A percentile compares a stretch with the other conserved stretches of the same genome.
phyloP scores from a whole-genome alignment of 805 yeast species.

The Schwanniomyces pseudopolymorphus region DNA sequence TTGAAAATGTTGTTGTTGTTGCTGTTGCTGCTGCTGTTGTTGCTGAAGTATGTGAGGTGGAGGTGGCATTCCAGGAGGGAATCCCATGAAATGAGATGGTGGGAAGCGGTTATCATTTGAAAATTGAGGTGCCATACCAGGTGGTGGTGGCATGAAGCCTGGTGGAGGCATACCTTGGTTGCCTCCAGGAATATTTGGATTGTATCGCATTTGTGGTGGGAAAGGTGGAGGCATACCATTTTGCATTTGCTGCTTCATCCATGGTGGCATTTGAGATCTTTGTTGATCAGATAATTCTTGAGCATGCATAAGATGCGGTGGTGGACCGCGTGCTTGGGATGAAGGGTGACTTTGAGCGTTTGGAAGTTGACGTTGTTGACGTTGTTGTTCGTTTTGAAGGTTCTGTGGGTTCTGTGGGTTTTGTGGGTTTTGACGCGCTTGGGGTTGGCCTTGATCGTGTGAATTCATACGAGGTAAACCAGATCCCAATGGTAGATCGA shows the following conservation, averaged over 20 bases:
- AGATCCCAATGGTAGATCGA: not conserved
- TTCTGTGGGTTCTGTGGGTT: no score
- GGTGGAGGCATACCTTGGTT: conserved; percentile 9
- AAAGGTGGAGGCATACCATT: conserved; percentile 10
- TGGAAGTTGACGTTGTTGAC: conserved; percentile 23
- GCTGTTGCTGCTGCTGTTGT: conserved; percentile 13
- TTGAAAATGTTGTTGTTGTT: conserved; percentile 9
- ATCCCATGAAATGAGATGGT: conserved; percentile 12
- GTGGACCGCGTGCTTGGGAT: not conserved
- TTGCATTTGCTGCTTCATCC: conserved; percentile 18
- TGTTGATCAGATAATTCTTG: conserved; percentile 10
- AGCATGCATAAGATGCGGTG: conserved; percentile 8
- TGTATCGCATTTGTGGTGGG: conserved; percentile 13
- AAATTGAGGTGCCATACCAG: conserved; percentile 21
- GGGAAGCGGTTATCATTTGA: conserved; percentile 9
- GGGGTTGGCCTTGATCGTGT: not conserved
- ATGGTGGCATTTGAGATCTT: conserved; percentile 22
- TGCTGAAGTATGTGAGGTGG: conserved; percentile 9
- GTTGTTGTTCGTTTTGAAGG: conserved; percentile 30
- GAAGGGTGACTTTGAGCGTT: conserved; percentile 3
- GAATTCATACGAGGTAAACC: not conserved
- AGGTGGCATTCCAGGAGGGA: conserved; percentile 14
- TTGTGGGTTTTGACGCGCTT: conserved; percentile 6
- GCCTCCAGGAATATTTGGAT: conserved; percentile 6
- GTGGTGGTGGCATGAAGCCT: conserved; percentile 11